Evolutionary conservation across 2,329 filamentous ascomycete genomes (phyloP), one percentile per base, ranked within the genome.

Genomic region (Monilinia laxa): DNA sequence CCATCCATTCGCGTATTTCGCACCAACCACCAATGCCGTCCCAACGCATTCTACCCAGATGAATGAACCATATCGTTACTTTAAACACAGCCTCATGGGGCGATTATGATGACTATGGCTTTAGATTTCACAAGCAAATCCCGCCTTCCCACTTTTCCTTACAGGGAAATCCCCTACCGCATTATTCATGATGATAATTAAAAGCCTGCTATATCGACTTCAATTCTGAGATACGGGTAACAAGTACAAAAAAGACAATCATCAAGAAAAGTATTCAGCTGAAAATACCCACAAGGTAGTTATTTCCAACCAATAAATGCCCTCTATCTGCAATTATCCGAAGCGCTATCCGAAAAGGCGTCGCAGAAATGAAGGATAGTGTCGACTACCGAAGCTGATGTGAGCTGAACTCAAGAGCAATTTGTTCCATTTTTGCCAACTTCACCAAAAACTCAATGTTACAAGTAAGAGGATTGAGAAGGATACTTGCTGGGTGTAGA

Each of bases 281-380:
- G 64, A 66, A 66, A 66, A 47, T 66, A 31, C 20, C 51, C 57
- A 66, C 58, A 63, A 40, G 47, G n/a, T 56, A 62, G n/a, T 49
- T 25, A 12, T 18, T 31, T 20, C n/a, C 12, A 49, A 6, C 65
- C 58, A 63, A 66, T 66, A 40, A 56, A 2, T 14, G 40, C 14
- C 40, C 51, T 49, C 11, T 63, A 53, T 23, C 23, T 63, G 49
- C 40, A 63, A 66, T 56, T 53, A 63, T n/a, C 65, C 65, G 65
- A 66, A 62, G 56, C 63, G 47, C 63, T 65, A 65, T 53, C 63
- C 63, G 55, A 60, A 60, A 47, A 65, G 55, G 64, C 64, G 55
- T 65, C 51, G 56, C 25, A 65, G 28, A 65, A 65, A 65, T 51
- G 56, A 65, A 47, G 25, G 38, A 62, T 63, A 63, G 64, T 53